Evolutionary conservation across 2,329 filamentous ascomycete genomes (phyloP), one percentile per base, ranked within the genome.

Genomic region (Chrysosporium keratinophilum): DNA sequence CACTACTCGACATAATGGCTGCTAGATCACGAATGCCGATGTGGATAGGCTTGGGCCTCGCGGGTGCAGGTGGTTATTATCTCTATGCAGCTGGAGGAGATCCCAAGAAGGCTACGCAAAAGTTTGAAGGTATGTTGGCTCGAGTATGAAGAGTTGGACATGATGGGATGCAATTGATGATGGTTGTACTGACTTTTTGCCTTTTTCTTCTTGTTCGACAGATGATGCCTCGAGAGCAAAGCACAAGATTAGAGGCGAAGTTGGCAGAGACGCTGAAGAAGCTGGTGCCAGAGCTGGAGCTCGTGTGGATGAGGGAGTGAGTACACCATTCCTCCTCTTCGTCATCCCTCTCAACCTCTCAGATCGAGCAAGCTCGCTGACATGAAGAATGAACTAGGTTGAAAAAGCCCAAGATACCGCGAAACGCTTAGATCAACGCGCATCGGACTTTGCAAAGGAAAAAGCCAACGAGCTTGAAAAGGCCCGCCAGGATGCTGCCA

Each of bases 61-160:
- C 78, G 33, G 81, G 80, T 63, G 85, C 82, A 59, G 74, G 83
- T 55, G 88, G 86, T 42, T 97, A 95, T 78, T 97, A 97, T 76
- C 79, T 97, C 58, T 98, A 95, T 77, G 78, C 74, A 50, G 85
- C 90, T 14, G 91, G 91, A 57, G 90, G 91, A 55, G 80, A 82
- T 69, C 78, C 88, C 50, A 87, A 85, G 71, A 82, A 79, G 48
- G 91, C 90, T n/a, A 82, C 89, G 78, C 87, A 91, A 77, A 78
- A 93, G 70, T 79, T 87, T 61, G 87, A 95, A 76, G 80, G 91
- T 95, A 74, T 44, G 82, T 74, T 5, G 12, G 47, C 20, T 44
- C 15, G 31, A 28, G 7, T 28, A 12, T 40, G 44, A 37, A 35
- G n/a, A 35, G n/a, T 23, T 1, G 42, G 7, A 35, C 1, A 39